phyloP scores from a whole-genome alignment of 306 rosid species.

The Fagus crenata region DNA sequence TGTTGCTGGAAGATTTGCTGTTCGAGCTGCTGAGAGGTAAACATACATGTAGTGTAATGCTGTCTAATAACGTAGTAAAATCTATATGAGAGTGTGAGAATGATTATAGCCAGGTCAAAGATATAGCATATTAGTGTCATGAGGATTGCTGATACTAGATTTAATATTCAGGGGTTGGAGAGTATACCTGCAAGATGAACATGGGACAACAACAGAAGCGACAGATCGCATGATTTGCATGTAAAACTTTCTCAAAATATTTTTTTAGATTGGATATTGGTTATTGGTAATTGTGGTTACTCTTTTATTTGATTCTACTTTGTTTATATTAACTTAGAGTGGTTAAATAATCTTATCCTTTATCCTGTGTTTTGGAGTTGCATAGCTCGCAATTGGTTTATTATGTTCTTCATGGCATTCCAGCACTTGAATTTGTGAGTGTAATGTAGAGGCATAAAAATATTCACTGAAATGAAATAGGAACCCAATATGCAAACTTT shows the following conservation, averaged over 20 bases:
- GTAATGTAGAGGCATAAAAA: not conserved
- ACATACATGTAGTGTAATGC: not conserved
- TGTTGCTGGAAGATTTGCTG: constrained; percentile 79
- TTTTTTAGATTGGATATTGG: not conserved
- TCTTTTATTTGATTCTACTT: not conserved
- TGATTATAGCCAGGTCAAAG: not conserved
- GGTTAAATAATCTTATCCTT: not conserved
- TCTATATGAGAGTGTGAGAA: not conserved
- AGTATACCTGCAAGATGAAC: constrained; percentile 87
- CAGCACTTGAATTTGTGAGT: not conserved
- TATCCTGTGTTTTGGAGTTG: not conserved
- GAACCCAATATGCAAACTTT: not conserved
- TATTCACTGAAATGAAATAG: not conserved
- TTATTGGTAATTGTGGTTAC: not conserved
- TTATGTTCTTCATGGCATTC: not conserved
- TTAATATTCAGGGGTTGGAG: constrained; percentile 80
- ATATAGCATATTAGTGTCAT: not conserved
- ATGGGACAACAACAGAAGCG: constrained; percentile 79
- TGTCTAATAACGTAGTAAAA: not conserved
- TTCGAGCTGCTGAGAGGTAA: constrained; percentile 78
- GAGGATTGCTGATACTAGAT: constrained; percentile 17
- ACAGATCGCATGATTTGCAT: constrained; percentile 59
- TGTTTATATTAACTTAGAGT: not conserved
- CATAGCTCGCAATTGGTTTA: not conserved
- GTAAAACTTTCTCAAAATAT: constrained; percentile 41